These are phyloP conservation scores for Rhizophlyctis rosea DNA, from an alignment of 192 early-diverging fungal genomes.

Conservation along the genomic window DNA sequence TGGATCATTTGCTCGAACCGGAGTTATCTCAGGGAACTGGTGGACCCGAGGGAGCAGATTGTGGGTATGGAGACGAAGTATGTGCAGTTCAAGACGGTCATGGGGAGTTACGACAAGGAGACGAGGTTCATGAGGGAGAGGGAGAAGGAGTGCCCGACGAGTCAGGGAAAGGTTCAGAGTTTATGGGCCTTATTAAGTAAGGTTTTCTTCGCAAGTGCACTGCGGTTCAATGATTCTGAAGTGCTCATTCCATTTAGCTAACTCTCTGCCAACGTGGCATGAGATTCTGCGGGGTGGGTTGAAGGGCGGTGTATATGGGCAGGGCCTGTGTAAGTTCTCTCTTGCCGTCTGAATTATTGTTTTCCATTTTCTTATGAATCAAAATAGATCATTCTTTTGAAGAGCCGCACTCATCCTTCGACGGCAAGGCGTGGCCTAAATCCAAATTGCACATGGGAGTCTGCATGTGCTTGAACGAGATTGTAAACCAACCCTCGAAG, in stretches of 20 bases:
- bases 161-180: constrained; percentile 15
- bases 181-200: constrained; percentile 34
- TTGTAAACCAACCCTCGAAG: constrained; percentile 36
- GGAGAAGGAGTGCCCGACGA: constrained; percentile 3
- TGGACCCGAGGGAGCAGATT: constrained; percentile 13
- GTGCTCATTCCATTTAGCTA: constrained; percentile 9
- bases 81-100: constrained; percentile 48
- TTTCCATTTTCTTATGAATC: constrained; percentile 28
- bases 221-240: background rate
- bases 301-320: constrained; percentile 42
- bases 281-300: constrained; percentile 41
- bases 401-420: constrained; percentile 3
- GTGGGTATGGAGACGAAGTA: constrained; percentile 29
- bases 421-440: constrained; percentile 27
- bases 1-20: constrained; percentile 48
- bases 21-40: constrained; percentile 35
- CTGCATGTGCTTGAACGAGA: constrained; percentile 44
- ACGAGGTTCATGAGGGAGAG: constrained; percentile 31
- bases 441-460: constrained; percentile 26
- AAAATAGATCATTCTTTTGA: constrained; percentile 30
- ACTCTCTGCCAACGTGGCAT: constrained; percentile 42
- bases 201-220: constrained; percentile 16
- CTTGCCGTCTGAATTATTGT: background rate
- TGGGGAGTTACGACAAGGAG: constrained; percentile 45
- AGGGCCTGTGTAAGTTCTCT: constrained; percentile 36